phyloP scores from a whole-genome alignment of 495 filamentous ascomycete genomes.

The Penicillium lividum region DNA sequence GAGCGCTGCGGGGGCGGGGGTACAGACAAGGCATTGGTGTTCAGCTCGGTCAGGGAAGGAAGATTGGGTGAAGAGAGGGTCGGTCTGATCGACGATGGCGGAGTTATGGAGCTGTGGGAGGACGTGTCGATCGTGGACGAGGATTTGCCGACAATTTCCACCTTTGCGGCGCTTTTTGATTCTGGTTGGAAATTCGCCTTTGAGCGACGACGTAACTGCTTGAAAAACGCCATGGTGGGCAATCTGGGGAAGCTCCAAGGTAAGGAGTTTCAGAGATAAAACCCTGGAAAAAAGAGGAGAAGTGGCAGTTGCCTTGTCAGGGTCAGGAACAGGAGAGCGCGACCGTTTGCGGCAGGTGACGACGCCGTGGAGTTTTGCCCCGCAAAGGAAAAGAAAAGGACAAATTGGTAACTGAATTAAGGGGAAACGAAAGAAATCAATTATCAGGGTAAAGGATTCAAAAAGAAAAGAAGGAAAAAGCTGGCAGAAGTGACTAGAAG shows the following conservation, averaged over 20 bases:
- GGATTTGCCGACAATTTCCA: slow-evolving; percentile 56
- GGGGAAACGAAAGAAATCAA: slow-evolving; percentile 5
- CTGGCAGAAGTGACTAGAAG: not conserved
- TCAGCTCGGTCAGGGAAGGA: slow-evolving; percentile 51
- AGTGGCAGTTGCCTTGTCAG: slow-evolving; percentile 20
- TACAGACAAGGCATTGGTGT: slow-evolving; percentile 36
- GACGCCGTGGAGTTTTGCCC: slow-evolving; percentile 24
- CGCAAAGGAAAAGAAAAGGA: slow-evolving; percentile 14
- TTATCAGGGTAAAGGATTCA: not conserved
- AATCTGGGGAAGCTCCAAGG: slow-evolving; percentile 12
- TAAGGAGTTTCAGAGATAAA: slow-evolving; percentile 4
- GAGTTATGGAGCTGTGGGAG: slow-evolving; percentile 55
- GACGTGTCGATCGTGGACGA: slow-evolving; percentile 65
- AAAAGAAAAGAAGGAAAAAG: not conserved
- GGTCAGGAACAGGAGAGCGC: slow-evolving; percentile 30
- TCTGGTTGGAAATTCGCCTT: slow-evolving; percentile 62
- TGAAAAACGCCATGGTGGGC: slow-evolving; percentile 65
- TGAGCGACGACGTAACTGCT: slow-evolving; percentile 72
- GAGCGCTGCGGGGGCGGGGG: slow-evolving; percentile 45
- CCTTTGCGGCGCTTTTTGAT: slow-evolving; percentile 55
- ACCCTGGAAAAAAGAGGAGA: not conserved
- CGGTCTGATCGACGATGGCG: slow-evolving; percentile 60
- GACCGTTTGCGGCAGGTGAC: slow-evolving; percentile 46
- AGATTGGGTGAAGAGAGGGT: slow-evolving; percentile 54
- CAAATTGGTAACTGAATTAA: not conserved